Base-by-base conservation (phyloP, 345 rosid genomes). In the Salix brachista region DNA sequence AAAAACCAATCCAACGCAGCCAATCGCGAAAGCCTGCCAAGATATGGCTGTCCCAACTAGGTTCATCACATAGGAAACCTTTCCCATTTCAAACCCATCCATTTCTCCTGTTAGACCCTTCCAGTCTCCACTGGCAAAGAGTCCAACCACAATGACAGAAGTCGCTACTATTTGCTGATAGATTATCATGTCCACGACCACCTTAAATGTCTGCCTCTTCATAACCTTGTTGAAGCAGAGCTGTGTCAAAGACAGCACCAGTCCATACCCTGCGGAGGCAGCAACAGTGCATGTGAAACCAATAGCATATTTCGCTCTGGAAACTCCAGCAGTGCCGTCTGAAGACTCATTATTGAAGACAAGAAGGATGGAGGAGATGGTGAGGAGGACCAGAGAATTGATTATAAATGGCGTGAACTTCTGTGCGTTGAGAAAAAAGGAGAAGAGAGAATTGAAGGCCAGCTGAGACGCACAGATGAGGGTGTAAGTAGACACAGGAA, bases 71-170 rank as follows among this genome's bases (percentile, higher is more conserved):
- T 92, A 89, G 0, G 89, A 76, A 0, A 64, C 78, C 64, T 86
- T 83, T 64, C 94, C 97, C 1, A 80, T 65, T 69, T 81, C 54
- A 64, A 75, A 89, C 65, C 16, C 88, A 14, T 81, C 70, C 91
- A 90, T 88, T 79, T 90, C 93, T 37, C 37, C 46, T 5, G 56
- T 64, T 14, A 88, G 42, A 48, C 70, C 80, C 23, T 76, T 78
- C 90, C 93, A 88, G 32, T 92, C 94, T 1, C 91, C 87, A 3
- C 92, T 89, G 0, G 83, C 85, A 26, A 90, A 86, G 18, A 90
- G 78, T 58, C 91, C 91, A 39, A 89, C 78, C 67, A 82, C 21
- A 44, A 77, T 69, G 1, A 71, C 84, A 69, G 65, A 23, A 8
- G 85, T 79, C 12, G 93, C 90, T 0, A 87, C 85, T 36, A 78